Base-by-base conservation (phyloP, 345 rosid species). In the Sapria himalayana region DNA sequence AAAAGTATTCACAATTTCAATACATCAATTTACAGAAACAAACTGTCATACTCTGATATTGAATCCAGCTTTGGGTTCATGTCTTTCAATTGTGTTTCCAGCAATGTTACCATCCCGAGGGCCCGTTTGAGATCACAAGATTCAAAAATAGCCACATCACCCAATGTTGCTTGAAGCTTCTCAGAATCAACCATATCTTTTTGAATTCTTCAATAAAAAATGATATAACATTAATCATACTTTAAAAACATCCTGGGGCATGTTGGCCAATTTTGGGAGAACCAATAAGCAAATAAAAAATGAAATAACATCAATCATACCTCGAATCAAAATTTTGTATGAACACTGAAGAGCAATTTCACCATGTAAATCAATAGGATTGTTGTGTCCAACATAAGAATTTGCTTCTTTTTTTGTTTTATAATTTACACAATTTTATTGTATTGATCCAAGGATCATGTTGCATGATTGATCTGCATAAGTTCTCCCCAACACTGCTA, bases 41-140 rank as follows among this genome's bases (percentile, higher is more conserved):
- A n/a, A n/a, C n/a, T n/a, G n/a, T 33, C 72, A 48, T 74, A 89
- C 98, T 82, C 93, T 22, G 98, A 56, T 7, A 89, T 79, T 39
- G 95, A 89, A 62, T 89, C 95, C 33, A 89, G 93, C 62, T 89
- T 89, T 43, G 98, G 98, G 55, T 70, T 79, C 78, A 89, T 53
- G 62, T 89, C 95, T 61, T 79, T 89, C 48, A 89, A 56, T 44
- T 89, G 93, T 36, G 86, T 82, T 57, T 89, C 95, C 49, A 89
- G 51, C 60, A 82, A 47, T 24, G 75, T 58, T 33, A 70, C 77
- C 74, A 59, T 74, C 70, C 82, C 98, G 29, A 82, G 81, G 43
- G 77, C 75, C 64, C 53, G 69, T 65, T 65, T 65, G 37, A 89
- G 66, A 46, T 67, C 77, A 61, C 75, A 76, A 12, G 65, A 65